Conservation (phyloP, 208 protist genomes). For the Trypanosoma theileri region DNA sequence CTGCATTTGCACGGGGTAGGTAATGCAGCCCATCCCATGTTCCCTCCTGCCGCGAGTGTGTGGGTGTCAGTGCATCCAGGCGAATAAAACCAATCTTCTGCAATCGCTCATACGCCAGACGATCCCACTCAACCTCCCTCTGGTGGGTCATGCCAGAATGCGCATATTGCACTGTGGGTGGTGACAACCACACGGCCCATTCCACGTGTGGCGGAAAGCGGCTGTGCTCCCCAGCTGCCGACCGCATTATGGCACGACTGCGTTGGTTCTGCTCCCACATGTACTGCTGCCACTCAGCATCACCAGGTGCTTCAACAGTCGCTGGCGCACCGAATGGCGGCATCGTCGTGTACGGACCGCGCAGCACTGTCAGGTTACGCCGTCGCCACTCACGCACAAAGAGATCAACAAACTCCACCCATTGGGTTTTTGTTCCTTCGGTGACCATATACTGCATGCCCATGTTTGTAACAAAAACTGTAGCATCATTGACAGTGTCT, state of each 20-base stretch:
- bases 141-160: constrained; percentile 13
- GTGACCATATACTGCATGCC: constrained; percentile 13
- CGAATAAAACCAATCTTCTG: constrained; percentile 24
- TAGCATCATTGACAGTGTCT: not conserved
- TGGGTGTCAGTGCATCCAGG: constrained; percentile 17
- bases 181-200: constrained; percentile 26
- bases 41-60: constrained; percentile 17
- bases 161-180: constrained; percentile 26
- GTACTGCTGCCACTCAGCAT: constrained; percentile 10
- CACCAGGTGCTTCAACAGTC: not conserved
- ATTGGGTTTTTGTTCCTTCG: not conserved
- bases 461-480: constrained; percentile 20
- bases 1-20: too few relatives aligned
- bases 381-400: constrained; percentile 9
- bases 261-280: constrained; percentile 21
- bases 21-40: constrained; percentile 28
- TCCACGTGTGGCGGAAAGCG: constrained; percentile 6
- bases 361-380: constrained; percentile 6
- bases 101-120: constrained; percentile 23
- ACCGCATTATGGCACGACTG: not conserved
- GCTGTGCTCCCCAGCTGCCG: not conserved
- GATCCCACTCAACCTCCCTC: constrained; percentile 21
- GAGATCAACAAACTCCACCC: constrained; percentile 13
- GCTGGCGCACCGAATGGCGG: not conserved
- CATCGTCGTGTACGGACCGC: constrained; percentile 8